Conservation (phyloP, 2,329 filamentous ascomycete genomes). For the Phoma herbarum region DNA sequence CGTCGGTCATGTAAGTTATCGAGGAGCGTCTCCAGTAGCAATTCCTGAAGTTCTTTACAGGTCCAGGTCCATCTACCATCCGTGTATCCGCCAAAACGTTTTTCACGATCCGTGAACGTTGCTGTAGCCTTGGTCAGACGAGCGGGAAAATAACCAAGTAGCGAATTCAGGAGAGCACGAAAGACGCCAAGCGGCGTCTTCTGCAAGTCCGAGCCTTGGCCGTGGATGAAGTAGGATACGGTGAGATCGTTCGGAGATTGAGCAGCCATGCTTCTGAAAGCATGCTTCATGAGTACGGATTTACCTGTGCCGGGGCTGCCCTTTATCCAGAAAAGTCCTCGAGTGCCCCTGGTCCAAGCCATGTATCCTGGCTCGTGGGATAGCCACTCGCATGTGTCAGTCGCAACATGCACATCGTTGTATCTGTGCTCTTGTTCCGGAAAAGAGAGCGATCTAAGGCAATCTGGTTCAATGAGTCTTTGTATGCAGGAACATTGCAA, state of each 20-base stretch:
- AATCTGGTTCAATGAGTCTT: background rate
- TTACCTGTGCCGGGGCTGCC: slow-evolving; percentile 48
- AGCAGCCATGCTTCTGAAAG: background rate
- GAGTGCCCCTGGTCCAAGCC: slow-evolving; percentile 47
- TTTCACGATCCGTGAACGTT: background rate
- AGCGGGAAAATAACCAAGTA: background rate
- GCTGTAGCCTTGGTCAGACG: background rate
- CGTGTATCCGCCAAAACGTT: background rate
- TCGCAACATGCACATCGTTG: slow-evolving; percentile 46
- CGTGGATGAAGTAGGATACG: background rate
- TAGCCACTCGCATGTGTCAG: slow-evolving; percentile 52
- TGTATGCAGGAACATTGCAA: too few relatives aligned
- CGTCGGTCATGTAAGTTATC: background rate
- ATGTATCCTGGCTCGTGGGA: slow-evolving; percentile 42
- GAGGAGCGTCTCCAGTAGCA: too few relatives aligned
- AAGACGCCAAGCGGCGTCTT: background rate
- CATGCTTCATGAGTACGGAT: slow-evolving; percentile 51
- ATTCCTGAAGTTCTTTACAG: background rate
- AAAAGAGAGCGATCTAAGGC: background rate
- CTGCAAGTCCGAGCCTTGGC: background rate
- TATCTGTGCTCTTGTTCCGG: background rate
- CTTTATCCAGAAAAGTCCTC: slow-evolving; percentile 42
- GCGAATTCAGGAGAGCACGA: background rate
- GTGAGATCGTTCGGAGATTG: background rate
- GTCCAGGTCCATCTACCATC: background rate